phyloP scores from a whole-genome alignment of 2,329 filamentous ascomycete species.

The Didymella pomorum region DNA sequence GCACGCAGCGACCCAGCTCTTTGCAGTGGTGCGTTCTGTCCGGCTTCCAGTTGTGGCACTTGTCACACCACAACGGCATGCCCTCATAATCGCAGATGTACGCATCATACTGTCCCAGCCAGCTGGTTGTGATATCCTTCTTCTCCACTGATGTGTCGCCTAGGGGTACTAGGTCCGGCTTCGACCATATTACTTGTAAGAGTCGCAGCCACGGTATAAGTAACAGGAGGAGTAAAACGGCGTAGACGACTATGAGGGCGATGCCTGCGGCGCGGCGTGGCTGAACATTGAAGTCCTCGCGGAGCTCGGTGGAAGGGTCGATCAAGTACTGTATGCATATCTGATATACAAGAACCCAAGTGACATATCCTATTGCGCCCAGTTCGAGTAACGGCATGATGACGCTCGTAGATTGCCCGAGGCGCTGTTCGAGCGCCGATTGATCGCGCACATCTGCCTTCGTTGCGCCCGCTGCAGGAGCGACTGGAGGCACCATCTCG shows the following conservation, averaged over 20 bases:
- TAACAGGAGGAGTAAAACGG: constrained; percentile 73
- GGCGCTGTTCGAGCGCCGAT: constrained; percentile 39
- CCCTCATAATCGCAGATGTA: constrained; percentile 87
- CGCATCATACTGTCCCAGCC: constrained; percentile 81
- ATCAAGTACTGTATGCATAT: constrained; percentile 75
- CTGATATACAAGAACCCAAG: constrained; percentile 71
- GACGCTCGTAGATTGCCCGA: constrained; percentile 68
- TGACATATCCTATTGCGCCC: constrained; percentile 71
- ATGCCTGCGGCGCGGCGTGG: constrained; percentile 67
- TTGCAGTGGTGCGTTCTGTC: constrained; percentile 88
- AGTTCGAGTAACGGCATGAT: constrained; percentile 75
- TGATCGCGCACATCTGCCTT: constrained; percentile 34
- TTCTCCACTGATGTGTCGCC: constrained; percentile 51
- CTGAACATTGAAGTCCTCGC: constrained; percentile 30
- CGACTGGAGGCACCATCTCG: constrained; percentile 32
- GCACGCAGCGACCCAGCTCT: constrained; percentile 80
- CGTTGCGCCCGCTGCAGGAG: constrained; percentile 27
- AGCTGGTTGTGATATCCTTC: constrained; percentile 35
- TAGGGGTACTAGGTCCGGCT: constrained; percentile 78
- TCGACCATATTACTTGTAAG: constrained; percentile 69
- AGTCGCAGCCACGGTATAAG: constrained; percentile 75
- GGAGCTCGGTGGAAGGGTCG: constrained; percentile 49
- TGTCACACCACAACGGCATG: constrained; percentile 81
- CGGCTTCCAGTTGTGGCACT: constrained; percentile 86
- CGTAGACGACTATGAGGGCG: constrained; percentile 76